Evolutionary conservation across 495 filamentous ascomycete genomes (phyloP).

Genomic region (Xylaria longipes): DNA sequence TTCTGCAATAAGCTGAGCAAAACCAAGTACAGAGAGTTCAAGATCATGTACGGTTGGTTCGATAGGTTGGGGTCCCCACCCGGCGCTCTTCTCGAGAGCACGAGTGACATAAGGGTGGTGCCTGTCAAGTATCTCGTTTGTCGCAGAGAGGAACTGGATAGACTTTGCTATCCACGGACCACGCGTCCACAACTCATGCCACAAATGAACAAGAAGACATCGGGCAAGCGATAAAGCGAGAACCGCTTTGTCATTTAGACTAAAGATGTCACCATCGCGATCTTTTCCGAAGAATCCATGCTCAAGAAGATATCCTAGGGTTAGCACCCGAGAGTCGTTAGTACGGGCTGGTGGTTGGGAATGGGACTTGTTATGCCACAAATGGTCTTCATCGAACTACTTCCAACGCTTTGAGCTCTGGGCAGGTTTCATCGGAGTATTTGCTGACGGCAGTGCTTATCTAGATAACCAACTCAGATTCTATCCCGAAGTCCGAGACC

Average conservation of each 20-base stretch:
- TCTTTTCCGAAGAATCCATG: neutral
- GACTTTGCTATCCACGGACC: neutral
- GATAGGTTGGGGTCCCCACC: neutral
- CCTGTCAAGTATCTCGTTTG: neutral
- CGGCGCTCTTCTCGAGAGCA: neutral
- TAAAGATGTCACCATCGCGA: neutral
- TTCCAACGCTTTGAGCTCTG: neutral
- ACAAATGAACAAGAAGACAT: neutral
- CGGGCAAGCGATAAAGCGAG: neutral
- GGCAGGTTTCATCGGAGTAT: neutral
- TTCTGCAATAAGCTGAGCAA: constrained; percentile 2
- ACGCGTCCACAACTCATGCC: neutral
- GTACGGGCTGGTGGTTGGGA: neutral
- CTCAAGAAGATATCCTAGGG: neutral
- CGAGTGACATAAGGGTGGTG: neutral
- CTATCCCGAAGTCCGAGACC: neutral
- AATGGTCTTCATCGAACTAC: neutral
- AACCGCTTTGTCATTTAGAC: neutral
- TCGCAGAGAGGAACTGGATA: neutral
- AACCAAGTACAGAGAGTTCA: neutral
- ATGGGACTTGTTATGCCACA: neutral
- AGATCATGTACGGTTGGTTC: neutral
- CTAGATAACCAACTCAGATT: neutral
- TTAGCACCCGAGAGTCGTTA: neutral
- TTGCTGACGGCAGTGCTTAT: neutral